Base-by-base conservation (phyloP, 176 grass and related monocot genomes). In the Oropetium thomaeum region DNA sequence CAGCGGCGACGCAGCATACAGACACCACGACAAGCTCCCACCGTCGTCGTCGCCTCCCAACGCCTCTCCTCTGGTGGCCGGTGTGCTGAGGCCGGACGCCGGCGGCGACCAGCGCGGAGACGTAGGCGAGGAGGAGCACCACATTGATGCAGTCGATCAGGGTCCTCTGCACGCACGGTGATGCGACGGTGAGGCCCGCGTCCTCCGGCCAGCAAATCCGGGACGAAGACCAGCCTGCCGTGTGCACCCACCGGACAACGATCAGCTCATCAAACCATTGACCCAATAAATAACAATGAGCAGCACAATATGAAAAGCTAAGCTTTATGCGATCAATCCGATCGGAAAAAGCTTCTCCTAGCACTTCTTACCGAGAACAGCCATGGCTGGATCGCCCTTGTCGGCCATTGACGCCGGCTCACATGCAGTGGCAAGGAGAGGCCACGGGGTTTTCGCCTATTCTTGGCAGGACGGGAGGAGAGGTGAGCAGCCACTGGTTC, bases 91-190 rank as follows among this genome's bases (percentile, higher is more conserved):
- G 37, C 51, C 58, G 35, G 77, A 70, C 43, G 63, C 63, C 43
- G 54, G 77, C 77, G 7, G n/a, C 54, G 53, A 42, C 62, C 76
- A 80, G 40, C 25, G 76, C 42, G 3, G 10, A 69, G 77, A 25
- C n/a, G 42, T 86, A 86, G 20, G 44, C 55, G 37, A 45, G 16
- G 70, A 86, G 64, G 14, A 86, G 43, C 42, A 35, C 10, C 20
- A 8, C 77, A 76, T 86, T 86, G 77, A 54, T 34, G 63, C 42
- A 70, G 54, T 86, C 84, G 22, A 86, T 55, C 3, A 86, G 63
- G 4, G 71, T 17, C 70, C 84, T 81, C 84, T 81, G 84, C 70
- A 86, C 71, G 71, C 84, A 86, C 4, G 54, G 63, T 15, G 77
- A 86, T 34, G 70, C 64, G 7, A 86, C 26, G 71, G 54, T 54